Evolutionary conservation across 2,329 filamentous ascomycete species (phyloP), one percentile per base, ranked within the genome.

Genomic region (Nemania bipapillata): DNA sequence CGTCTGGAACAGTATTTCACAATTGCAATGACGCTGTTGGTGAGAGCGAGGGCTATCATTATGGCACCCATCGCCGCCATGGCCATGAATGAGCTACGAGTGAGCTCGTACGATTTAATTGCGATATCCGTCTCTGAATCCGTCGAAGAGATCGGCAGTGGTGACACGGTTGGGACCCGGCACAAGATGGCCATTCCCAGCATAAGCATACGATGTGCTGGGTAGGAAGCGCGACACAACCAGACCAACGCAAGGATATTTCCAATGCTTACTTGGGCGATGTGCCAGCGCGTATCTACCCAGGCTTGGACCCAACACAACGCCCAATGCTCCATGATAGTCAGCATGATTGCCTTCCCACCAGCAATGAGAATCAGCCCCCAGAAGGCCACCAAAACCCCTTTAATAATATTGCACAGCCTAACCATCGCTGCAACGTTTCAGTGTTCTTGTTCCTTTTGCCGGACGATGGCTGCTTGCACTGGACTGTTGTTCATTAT

Each of bases 21-120:
- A 2, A 61, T 42, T 15, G 22, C 35, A 22, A 61, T 42, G 15
- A 7, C 24, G 17, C 1, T 0, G 1, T 42, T 24, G 28, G 45
- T 24, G 1, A 45, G 26, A 24, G 47, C 22, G 15, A 45, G 9
- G 1, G 22, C 22, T 32, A 11, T 53, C 58, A 45, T 53, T 17
- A 53, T 42, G 9, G 24, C 49, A 5, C 47, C 32, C 47, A 61
- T 53, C 3, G 4, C 11, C 24, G 24, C 49, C 49, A 45, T 32
- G 6, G 4, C 17, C 5, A 53, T 28, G 24, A 53, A 53, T 2
- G 58, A 53, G 9, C 8, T 53, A 12, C 49, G 47, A 45, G 24
- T 32, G 15, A 61, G 17, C 22, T 61, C 26, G 17, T 53, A 53
- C 9, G 58, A 53, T 28, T 61, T 54, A 6, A 45, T 30, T 3